Evolutionary conservation across 345 rosid genomes (phyloP), one percentile per base, ranked within the genome.

Genomic region (Populus nigra): DNA sequence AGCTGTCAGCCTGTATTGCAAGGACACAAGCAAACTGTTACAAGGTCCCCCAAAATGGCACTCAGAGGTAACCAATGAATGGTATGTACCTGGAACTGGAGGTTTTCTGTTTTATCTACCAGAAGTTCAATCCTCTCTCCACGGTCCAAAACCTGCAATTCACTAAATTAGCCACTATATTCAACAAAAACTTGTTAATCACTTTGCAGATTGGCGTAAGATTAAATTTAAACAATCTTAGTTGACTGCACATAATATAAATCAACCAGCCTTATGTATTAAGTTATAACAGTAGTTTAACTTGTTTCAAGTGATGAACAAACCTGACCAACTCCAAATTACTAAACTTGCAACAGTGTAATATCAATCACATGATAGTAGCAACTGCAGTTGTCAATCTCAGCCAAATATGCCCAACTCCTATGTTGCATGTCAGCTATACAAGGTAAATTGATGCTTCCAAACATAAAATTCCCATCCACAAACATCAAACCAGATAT

Each of bases 111-210:
- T 85, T 94, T 96, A 82, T 94, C 98, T 10, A 96, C 98, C 68
- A 94, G 88, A 73, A 96, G 97, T 81, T 96, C 98, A 57, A 96
- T 91, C 85, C 80, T 96, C 87, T 94, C 99, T 73, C 98, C 98
- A 62, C 95, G 95, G 84, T 92, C 97, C 87, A 96, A 85, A 74
- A 96, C 99, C 99, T 94, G 84, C 73, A 82, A 73, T 33, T 50
- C 29, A 68, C 13, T 39, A 31, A 12, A 73, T 22, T 63, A 66
- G 71, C 66, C 50, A 53, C 23, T 55, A 4, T 47, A 10, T 18
- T 7, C 23, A 69, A 68, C 1, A 39, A 20, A 62, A 20, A 27
- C 38, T 35, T 12, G 38, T 17, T 57, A 9, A n/a, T 77, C 31
- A 39, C 22, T 20, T 43, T 2, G n/a, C 13, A 20, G 50, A 23